These are phyloP conservation scores for Alternaria burnsii DNA, from an alignment of 2,329 filamentous ascomycete genomes.

Conservation along the genomic window DNA sequence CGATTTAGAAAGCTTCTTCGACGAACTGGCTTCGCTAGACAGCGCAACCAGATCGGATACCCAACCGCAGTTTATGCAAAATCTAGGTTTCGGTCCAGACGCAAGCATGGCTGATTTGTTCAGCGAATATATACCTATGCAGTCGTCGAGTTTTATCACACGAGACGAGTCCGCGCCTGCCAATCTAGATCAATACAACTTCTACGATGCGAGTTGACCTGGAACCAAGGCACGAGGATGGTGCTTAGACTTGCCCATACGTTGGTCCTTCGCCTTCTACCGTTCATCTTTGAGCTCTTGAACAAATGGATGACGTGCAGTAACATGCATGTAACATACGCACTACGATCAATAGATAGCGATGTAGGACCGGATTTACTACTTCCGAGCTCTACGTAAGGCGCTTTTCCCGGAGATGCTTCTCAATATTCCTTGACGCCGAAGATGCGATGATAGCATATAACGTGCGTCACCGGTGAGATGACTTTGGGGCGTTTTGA, in stretches of 20 bases:
- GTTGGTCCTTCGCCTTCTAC: not conserved
- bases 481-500: not conserved
- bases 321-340: not conserved
- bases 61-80: constrained; percentile 72
- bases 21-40: constrained; percentile 66
- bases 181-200: constrained; percentile 37
- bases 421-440: not conserved
- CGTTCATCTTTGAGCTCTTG: not conserved
- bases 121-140: constrained; percentile 52
- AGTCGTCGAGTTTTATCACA: constrained; percentile 45
- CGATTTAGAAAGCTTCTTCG: constrained; percentile 63
- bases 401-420: not conserved
- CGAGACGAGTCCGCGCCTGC: constrained; percentile 25
- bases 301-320: not conserved
- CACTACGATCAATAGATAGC: not conserved
- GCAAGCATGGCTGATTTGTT: constrained; percentile 66
- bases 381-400: not conserved
- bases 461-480: not conserved
- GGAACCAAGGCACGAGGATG: not conserved
- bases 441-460: not conserved
- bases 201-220: constrained; percentile 36
- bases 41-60: constrained; percentile 62
- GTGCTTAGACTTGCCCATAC: not conserved
- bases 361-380: not conserved
- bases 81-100: constrained; percentile 70